These are phyloP conservation scores for Pythium pyrilobum DNA, from an alignment of 352 stramenopile species.

Conservation along the genomic window DNA sequence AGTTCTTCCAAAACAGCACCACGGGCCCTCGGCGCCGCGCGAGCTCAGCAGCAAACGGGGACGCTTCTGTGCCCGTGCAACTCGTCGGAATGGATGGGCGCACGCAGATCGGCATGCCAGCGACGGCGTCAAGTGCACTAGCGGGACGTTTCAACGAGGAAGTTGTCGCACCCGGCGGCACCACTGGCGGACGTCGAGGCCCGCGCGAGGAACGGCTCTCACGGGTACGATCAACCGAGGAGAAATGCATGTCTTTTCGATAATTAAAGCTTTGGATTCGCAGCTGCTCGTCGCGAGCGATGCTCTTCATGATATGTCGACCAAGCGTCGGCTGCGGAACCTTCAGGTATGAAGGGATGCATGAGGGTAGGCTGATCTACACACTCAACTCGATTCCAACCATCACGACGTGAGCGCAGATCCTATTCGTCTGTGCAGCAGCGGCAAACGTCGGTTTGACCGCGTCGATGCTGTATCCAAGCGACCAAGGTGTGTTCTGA, in stretches of 20 bases:
- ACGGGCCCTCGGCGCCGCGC: slow-evolving; percentile 2
- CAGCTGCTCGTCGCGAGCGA: slow-evolving; percentile 43
- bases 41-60: background rate
- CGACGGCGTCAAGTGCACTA: background rate
- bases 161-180: background rate
- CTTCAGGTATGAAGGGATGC: slow-evolving; percentile 24
- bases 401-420: background rate
- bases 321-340: slow-evolving; percentile 27
- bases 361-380: background rate
- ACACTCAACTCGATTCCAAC: too few species aligned
- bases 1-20: slow-evolving; percentile 31
- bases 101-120: slow-evolving; percentile 35
- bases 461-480: slow-evolving; percentile 13
- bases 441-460: slow-evolving; percentile 12
- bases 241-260: background rate
- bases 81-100: slow-evolving; percentile 40
- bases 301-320: slow-evolving; percentile 23
- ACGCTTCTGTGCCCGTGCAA: slow-evolving; percentile 31
- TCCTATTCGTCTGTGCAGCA: slow-evolving; percentile 5
- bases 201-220: slow-evolving; percentile 10
- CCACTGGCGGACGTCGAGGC: background rate
- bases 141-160: slow-evolving; percentile 6
- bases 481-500: background rate
- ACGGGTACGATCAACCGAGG: slow-evolving; percentile 8
- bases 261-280: background rate